A percentile compares a stretch with the other conserved stretches of the same genome.
These are phyloP conservation scores for Arachis hypogaea DNA, from an alignment of 306 rosid genomes.

Conservation along the genomic window DNA sequence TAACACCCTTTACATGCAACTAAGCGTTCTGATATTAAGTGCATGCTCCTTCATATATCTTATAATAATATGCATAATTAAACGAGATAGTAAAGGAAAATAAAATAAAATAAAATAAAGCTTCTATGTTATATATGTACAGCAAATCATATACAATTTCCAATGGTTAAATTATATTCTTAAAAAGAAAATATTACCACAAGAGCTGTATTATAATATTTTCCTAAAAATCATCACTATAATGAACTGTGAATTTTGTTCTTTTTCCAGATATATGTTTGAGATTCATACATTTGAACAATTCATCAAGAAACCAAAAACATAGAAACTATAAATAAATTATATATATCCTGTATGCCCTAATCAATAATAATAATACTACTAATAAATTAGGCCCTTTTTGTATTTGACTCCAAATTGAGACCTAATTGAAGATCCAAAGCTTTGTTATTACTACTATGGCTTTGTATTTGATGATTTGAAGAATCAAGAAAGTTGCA, in stretches of 20 bases:
- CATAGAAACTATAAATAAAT: background rate
- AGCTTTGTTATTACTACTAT: conserved; percentile 47
- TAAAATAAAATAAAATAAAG: too few relatives aligned
- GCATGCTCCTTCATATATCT: background rate
- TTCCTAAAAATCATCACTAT: background rate
- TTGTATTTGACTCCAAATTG: conserved; percentile 51
- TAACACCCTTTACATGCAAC: background rate
- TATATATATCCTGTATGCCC: conserved; percentile 9
- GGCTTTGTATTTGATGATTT: conserved; percentile 32
- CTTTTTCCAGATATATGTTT: background rate
- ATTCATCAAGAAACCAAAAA: conserved; percentile 32
- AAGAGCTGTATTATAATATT: too few relatives aligned
- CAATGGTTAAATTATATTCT: too few relatives aligned
- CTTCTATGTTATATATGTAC: background rate
- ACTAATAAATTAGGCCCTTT: conserved; percentile 40
- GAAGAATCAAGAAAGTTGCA: conserved; percentile 47
- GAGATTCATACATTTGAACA: conserved; percentile 35
- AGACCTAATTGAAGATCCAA: conserved; percentile 84
- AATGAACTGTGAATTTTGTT: conserved; percentile 31
- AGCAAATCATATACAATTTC: too few relatives aligned
- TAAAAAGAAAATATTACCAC: too few relatives aligned
- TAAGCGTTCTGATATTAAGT: too few relatives aligned
- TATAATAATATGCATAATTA: too few relatives aligned
- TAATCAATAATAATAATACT: too few relatives aligned
- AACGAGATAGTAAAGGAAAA: too few relatives aligned